Evolutionary conservation across 2,329 filamentous ascomycete genomes (phyloP), one percentile per base, ranked within the genome.

Genomic region (Sclerotinia minor): DNA sequence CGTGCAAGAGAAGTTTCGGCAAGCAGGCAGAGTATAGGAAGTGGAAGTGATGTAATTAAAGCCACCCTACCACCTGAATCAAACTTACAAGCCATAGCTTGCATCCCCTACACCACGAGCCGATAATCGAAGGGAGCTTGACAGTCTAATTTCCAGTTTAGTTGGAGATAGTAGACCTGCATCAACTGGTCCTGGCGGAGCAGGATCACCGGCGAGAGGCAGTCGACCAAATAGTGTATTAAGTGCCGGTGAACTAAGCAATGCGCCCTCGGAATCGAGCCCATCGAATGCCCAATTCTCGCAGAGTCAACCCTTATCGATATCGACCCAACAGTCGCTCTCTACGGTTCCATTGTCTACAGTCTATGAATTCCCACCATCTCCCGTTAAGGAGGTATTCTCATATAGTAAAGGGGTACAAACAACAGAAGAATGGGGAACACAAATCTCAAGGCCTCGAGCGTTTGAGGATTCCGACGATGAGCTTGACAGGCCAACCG

Each of bases 331-430:
- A 32, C 92, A 94, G 75, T 89, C 87, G 3, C 85, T 97, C 26
- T 90, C 88, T 9, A 90, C 93, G 1, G 87, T 87, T 15, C 84
- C 91, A 9, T 83, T 92, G 65, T 87, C 89, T 24, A 93, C 92
- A 45, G 86, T 95, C 69, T 93, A 90, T 79, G 94, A 97, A 78
- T 91, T 88, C 71, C 87, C 90, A 1, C 90, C 91, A 1, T 89
- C 88, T 26, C 88, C 90, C 45, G 86, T 89, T 67, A 87, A 90
- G 72, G 95, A 99, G 79, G 84, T 96, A 69, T 93, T 96, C 76
- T 96, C 93, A 65, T 99, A 99, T 83, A 98, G 92, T 83, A 98
- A 97, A 81, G 94, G 89, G 67, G 93, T 98, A 29, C 96, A 99
- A 79, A 97, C 95, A 21, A 87, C 90, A 29, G 90, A 92, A 75